phyloP scores from a whole-genome alignment of 371 early-diverging fungal species.

The Cokeromyces recurvatus region DNA sequence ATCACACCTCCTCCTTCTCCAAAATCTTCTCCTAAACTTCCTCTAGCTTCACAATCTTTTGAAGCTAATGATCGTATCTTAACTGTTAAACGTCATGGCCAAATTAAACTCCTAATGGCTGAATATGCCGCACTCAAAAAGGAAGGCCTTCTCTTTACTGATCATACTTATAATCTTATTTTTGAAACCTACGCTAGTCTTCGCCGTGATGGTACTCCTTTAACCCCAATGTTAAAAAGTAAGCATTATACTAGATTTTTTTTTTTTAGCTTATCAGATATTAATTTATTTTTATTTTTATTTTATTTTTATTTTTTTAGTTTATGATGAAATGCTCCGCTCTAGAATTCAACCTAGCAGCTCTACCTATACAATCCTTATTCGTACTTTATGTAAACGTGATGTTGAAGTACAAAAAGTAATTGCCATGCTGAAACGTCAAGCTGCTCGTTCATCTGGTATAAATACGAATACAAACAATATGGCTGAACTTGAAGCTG shows the following conservation, averaged over 20 bases:
- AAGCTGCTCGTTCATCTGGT: slow-evolving; percentile 24
- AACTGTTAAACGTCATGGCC: slow-evolving; percentile 29
- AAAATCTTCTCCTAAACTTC: slow-evolving; percentile 10
- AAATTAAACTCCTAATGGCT: slow-evolving; percentile 27
- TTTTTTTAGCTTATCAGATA: no score
- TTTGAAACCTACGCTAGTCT: slow-evolving; percentile 35
- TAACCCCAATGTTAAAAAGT: slow-evolving; percentile 35
- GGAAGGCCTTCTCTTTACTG: slow-evolving; percentile 24
- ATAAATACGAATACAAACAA: slow-evolving; percentile 15
- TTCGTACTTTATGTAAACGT: slow-evolving; percentile 41
- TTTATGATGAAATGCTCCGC: slow-evolving; percentile 45
- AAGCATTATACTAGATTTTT: slow-evolving; percentile 4
- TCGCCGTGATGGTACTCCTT: slow-evolving; percentile 32
- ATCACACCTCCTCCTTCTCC: slow-evolving; percentile 34
- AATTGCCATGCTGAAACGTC: slow-evolving; percentile 38
- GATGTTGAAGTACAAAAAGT: slow-evolving; percentile 50
- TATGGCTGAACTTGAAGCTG: slow-evolving; percentile 28
- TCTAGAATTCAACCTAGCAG: slow-evolving; percentile 31
- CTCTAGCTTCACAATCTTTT: slow-evolving; percentile 8
- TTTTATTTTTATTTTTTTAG: slow-evolving; percentile 11
- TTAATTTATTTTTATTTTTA: neutral
- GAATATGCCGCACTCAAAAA: slow-evolving; percentile 30
- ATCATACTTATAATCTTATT: slow-evolving; percentile 40
- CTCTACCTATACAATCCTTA: slow-evolving; percentile 38
- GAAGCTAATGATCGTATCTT: slow-evolving; percentile 26